phyloP scores from a whole-genome alignment of 2,329 filamentous ascomycete genomes.

The Colletotrichum filicis region DNA sequence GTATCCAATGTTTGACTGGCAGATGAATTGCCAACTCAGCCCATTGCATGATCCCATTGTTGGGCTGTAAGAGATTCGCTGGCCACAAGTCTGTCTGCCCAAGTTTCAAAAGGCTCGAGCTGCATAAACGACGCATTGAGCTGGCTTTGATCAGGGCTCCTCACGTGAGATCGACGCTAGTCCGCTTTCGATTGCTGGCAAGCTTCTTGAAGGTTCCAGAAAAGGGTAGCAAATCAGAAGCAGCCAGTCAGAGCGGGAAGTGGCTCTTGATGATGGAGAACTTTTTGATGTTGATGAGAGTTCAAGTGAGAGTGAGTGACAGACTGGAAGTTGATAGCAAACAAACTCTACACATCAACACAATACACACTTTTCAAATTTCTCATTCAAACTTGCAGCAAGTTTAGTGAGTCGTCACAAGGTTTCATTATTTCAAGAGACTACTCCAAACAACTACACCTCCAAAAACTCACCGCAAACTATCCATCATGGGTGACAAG shows the following conservation, averaged over 20 bases:
- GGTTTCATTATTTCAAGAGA: background rate
- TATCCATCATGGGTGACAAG: constrained; percentile 57
- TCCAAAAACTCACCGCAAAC: constrained; percentile 1
- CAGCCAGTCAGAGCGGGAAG: constrained; percentile 26
- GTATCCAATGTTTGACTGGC: constrained; percentile 24
- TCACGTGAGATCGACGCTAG: constrained; percentile 42
- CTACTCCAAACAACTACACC: background rate
- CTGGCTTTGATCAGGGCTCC: constrained; percentile 31
- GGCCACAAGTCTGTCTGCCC: constrained; percentile 12
- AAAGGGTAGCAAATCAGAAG: constrained; percentile 37
- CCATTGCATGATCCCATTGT: constrained; percentile 10
- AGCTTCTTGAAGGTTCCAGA: constrained; percentile 56
- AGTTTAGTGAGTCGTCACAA: background rate
- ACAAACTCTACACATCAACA: constrained; percentile 8
- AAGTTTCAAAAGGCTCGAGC: constrained; percentile 25
- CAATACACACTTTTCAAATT: background rate
- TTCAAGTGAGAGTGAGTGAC: constrained; percentile 24
- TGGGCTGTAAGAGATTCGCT: constrained; percentile 4
- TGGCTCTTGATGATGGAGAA: constrained; percentile 27
- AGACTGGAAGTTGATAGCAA: constrained; percentile 31
- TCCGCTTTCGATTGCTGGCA: constrained; percentile 38
- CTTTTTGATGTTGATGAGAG: constrained; percentile 32
- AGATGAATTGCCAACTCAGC: constrained; percentile 23
- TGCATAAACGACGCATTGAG: constrained; percentile 30
- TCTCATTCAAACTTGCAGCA: background rate